Conservation (phyloP, 495 filamentous ascomycete species). For the Hypoxylon fragiforme region DNA sequence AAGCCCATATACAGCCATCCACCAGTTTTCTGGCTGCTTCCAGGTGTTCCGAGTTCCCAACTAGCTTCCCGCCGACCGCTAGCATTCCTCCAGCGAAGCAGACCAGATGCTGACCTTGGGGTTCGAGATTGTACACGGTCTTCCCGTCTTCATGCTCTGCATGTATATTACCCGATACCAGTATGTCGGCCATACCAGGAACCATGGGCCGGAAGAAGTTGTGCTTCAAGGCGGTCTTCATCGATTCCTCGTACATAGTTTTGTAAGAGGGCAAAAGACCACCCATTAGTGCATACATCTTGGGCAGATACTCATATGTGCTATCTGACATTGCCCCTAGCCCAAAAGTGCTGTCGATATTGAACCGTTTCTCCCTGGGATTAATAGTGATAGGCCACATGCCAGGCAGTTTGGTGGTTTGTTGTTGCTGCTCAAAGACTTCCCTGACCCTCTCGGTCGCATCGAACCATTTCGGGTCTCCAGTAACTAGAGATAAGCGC, state of each 20-base stretch:
- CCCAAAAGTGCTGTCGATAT: constrained; percentile 55
- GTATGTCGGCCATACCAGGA: constrained; percentile 64
- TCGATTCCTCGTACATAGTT: constrained; percentile 55
- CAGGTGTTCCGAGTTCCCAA: constrained; percentile 69
- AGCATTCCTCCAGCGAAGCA: constrained; percentile 96
- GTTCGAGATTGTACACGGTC: constrained; percentile 27
- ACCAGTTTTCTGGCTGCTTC: constrained; percentile 79
- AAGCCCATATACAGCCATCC: constrained; percentile 93
- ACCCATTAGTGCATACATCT: constrained; percentile 54
- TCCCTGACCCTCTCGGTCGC: constrained; percentile 76
- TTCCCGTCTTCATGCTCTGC: constrained; percentile 18
- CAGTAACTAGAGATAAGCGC: constrained; percentile 77
- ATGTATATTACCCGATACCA: constrained; percentile 59
- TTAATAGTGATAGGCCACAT: constrained; percentile 46
- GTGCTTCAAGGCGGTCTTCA: constrained; percentile 63
- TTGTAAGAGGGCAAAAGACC: constrained; percentile 46
- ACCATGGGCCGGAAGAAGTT: constrained; percentile 71
- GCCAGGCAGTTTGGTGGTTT: constrained; percentile 68
- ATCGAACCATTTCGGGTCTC: constrained; percentile 80
- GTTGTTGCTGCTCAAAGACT: constrained; percentile 69
- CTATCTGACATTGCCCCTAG: constrained; percentile 83
- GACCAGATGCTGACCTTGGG: constrained; percentile 52
- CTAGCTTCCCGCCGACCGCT: constrained; percentile 78
- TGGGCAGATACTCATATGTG: constrained; percentile 89
- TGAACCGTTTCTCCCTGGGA: constrained; percentile 33